phyloP scores from a whole-genome alignment of 352 stramenopile genomes.

The Aphanomyces stellatus region DNA sequence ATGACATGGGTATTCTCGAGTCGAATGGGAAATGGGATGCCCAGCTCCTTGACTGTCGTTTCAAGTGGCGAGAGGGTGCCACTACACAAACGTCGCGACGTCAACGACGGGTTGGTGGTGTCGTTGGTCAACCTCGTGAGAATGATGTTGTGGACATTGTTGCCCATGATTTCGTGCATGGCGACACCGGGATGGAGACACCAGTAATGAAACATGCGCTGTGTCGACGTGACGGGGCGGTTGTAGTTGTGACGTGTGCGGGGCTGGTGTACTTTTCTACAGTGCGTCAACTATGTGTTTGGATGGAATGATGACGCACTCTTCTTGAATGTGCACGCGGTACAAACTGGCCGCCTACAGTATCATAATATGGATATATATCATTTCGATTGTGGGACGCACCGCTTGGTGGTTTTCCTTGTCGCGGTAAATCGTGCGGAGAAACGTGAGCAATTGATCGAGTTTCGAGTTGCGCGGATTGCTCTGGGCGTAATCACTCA shows the following conservation, averaged over 20 bases:
- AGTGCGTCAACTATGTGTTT: too few species aligned
- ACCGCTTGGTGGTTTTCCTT: conserved; percentile 73
- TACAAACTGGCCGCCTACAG: conserved; percentile 63
- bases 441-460: conserved; percentile 69
- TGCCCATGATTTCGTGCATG: conserved; percentile 90
- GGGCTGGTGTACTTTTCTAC: too few species aligned
- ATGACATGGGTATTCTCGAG: conserved; percentile 99
- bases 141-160: conserved; percentile 87
- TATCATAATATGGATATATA: too few species aligned
- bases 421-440: conserved; percentile 78
- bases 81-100: conserved; percentile 37
- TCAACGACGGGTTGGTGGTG: not conserved
- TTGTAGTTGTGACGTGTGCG: not conserved
- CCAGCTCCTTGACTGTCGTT: conserved; percentile 95
- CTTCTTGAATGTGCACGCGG: conserved; percentile 85
- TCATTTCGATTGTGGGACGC: not conserved
- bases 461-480: conserved; percentile 55
- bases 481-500: conserved; percentile 39
- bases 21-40: conserved; percentile 92
- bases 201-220: conserved; percentile 95
- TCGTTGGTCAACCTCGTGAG: conserved; percentile 53
- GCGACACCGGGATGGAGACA: conserved; percentile 96
- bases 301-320: not conserved
- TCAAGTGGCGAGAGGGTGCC: conserved; percentile 96
- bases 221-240: conserved; percentile 26